A percentile compares a stretch with the other conserved stretches of the same genome.
Conservation (phyloP, 148 eudicot species). For the Camellia sinensis region DNA sequence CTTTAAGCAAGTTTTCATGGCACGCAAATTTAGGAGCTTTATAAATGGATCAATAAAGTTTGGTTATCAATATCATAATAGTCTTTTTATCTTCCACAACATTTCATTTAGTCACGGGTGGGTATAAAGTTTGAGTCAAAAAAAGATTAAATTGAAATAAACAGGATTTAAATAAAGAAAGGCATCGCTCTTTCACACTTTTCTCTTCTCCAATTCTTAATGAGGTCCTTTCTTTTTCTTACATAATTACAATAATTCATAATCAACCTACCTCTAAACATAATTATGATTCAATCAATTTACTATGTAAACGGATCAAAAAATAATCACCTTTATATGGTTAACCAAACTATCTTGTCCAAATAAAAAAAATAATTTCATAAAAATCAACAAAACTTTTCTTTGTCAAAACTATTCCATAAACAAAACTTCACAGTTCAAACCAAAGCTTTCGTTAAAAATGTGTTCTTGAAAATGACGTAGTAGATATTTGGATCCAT, state of each 20-base stretch:
- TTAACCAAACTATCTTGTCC: not conserved
- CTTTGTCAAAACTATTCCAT: not conserved
- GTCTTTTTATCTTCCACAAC: not conserved
- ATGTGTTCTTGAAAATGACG: not conserved
- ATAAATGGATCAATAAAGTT: not conserved
- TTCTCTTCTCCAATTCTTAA: not conserved
- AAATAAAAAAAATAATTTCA: no score
- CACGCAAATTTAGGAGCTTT: not conserved
- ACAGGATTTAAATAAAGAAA: conserved; percentile 5
- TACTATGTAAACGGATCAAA: not conserved
- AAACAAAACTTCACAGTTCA: not conserved
- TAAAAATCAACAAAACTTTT: no score
- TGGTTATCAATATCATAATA: not conserved
- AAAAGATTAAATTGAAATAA: not conserved
- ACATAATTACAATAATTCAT: not conserved
- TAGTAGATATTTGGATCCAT: not conserved
- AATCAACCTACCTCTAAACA: no score
- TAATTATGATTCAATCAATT: no score
- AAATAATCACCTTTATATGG: not conserved
- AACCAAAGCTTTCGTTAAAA: not conserved
- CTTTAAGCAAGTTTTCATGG: not conserved
- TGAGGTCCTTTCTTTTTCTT: not conserved
- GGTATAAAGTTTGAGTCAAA: conserved; percentile 10
- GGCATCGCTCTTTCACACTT: not conserved
- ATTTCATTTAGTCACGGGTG: not conserved